Percentiles rank a stretch among this genome's conserved stretches.
These are phyloP conservation scores for Apophysomyces sp. DNA, from an alignment of 371 early-diverging fungal genomes.

Conservation along the genomic window DNA sequence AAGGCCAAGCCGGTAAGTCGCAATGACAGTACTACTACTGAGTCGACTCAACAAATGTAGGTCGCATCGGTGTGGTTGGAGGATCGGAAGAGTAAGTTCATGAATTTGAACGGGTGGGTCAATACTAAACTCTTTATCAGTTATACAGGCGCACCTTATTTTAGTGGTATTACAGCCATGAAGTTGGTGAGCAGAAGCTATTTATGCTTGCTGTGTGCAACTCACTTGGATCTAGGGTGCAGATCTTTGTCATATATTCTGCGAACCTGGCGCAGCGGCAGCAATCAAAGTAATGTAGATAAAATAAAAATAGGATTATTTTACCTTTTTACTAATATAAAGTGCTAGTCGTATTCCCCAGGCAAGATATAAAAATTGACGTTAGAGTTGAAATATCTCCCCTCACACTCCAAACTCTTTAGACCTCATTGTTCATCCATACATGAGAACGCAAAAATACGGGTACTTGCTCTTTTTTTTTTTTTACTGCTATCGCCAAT, in stretches of 20 bases:
- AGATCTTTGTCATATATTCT: constrained; percentile 90
- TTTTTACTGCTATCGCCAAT: too few relatives aligned
- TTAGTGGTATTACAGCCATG: constrained; percentile 79
- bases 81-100: constrained; percentile 73
- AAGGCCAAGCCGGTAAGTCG: constrained; percentile 82
- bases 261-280: constrained; percentile 77
- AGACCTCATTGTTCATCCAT: constrained; percentile 69
- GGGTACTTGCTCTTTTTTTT: too few relatives aligned
- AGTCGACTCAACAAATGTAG: constrained; percentile 19
- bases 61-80: constrained; percentile 71
- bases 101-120: neutral
- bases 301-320: neutral
- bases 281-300: constrained; percentile 68
- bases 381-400: too few relatives aligned
- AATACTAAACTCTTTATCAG: constrained; percentile 20
- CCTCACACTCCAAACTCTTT: constrained; percentile 15
- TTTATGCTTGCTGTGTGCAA: neutral
- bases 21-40: neutral
- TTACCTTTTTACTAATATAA: too few relatives aligned
- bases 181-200: constrained; percentile 55
- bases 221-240: constrained; percentile 64
- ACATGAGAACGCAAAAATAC: constrained; percentile 40
- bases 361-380: constrained; percentile 30
- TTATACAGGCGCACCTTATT: constrained; percentile 96
- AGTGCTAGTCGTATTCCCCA: constrained; percentile 50